Base-by-base conservation (phyloP, 2,329 filamentous ascomycete genomes). In the Huntiella moniliformis region DNA sequence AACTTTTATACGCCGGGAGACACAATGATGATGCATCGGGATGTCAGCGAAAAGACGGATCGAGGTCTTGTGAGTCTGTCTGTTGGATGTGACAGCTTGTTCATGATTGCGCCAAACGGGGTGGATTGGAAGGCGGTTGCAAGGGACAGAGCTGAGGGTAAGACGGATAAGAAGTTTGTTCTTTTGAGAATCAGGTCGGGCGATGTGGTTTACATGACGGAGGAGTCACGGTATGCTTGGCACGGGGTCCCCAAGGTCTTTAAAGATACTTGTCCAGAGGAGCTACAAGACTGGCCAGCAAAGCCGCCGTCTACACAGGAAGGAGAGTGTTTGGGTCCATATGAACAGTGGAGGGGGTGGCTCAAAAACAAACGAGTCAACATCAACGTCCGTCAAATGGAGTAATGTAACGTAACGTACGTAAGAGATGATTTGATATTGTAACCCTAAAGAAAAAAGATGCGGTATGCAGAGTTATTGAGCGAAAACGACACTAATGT, bases 1-100 rank as follows among this genome's bases (percentile, higher is more conserved):
- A 96, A 96, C 59, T 70, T 96, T 43, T 96, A 96, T 62, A 82
- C 77, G 0, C 83, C 91, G 0, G 83, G 84, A 15, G 88, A 96
- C 57, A 92, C 82, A 1, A 77, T 96, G 59, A 88, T 84, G 64
- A 73, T 94, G 60, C 91, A 96, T 63, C 77, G 91, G 8, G 91
- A 98, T 57, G 86, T 96, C 37, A 92, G 85, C 52, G 91, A 96
- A 62, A 70, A 82, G 53, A 81, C 79, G 42, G 73, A 84, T 54
- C 75, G 70, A 45, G 84, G 84, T 0, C 68, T 96, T 22, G 74
- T 93, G 13, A 93, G 85, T 53, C 64, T 96, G 36, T 93, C 84
- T 54, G 67, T 96, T 40, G 91, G 91, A 2, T 96, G 88, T 55
- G 87, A 95, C 54, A 82, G 77, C 1, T 64, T 96, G 2, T 96